phyloP scores from a whole-genome alignment of 2,329 filamentous ascomycete genomes.

The Xylariaceae sp. region DNA sequence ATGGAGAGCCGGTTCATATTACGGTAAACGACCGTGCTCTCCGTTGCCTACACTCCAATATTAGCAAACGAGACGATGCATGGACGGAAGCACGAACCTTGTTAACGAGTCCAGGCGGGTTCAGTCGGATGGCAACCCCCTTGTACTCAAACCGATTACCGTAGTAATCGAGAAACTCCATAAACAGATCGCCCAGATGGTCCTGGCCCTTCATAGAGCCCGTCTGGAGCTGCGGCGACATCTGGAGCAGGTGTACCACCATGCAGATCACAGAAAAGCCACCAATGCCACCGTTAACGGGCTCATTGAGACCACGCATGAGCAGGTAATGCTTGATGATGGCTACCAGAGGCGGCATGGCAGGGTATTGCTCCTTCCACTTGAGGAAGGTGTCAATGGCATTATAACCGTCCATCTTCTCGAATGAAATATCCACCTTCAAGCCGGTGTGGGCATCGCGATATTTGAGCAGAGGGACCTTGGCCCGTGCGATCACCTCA shows the following conservation, averaged over 20 bases:
- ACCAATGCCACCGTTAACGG: slow-evolving; percentile 83
- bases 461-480: slow-evolving; percentile 90
- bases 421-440: slow-evolving; percentile 89
- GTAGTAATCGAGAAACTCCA: slow-evolving; percentile 87
- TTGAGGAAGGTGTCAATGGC: slow-evolving; percentile 74
- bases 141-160: slow-evolving; percentile 73
- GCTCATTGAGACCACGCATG: slow-evolving; percentile 88
- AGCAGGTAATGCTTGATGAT: slow-evolving; percentile 88
- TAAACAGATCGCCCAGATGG: slow-evolving; percentile 73
- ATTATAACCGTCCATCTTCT: slow-evolving; percentile 75
- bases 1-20: slow-evolving; percentile 71
- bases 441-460: slow-evolving; percentile 71
- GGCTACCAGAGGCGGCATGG: slow-evolving; percentile 80
- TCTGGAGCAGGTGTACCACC: slow-evolving; percentile 80
- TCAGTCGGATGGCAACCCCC: slow-evolving; percentile 66
- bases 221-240: slow-evolving; percentile 66
- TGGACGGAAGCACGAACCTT: slow-evolving; percentile 47
- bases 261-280: slow-evolving; percentile 94
- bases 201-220: slow-evolving; percentile 53
- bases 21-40: slow-evolving; percentile 47
- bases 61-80: slow-evolving; percentile 16
- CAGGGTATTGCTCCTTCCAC: slow-evolving; percentile 76
- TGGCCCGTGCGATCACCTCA: slow-evolving; percentile 66
- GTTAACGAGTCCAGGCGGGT: slow-evolving; percentile 66
- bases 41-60: slow-evolving; percentile 36